Conservation (phyloP, 306 rosid genomes). For the Sechiopsis laciniata region DNA sequence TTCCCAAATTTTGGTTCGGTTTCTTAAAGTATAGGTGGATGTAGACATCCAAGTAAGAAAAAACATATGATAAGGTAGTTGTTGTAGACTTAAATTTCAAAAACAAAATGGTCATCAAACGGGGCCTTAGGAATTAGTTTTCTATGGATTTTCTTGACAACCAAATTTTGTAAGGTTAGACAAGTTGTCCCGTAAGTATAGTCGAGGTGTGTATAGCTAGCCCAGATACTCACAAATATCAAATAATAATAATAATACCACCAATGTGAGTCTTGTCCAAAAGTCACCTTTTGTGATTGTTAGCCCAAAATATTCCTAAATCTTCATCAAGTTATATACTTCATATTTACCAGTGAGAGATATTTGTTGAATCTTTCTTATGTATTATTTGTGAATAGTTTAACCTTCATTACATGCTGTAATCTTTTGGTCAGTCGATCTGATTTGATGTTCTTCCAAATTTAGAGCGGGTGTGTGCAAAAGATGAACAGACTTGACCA, state of each 20-base stretch:
- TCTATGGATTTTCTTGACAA: too few relatives aligned
- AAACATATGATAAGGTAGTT: too few relatives aligned
- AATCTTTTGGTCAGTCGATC: background rate
- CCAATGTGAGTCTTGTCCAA: background rate
- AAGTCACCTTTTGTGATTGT: background rate
- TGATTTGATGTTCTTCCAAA: constrained; percentile 14
- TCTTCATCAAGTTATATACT: background rate
- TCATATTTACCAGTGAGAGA: background rate
- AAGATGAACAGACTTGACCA: constrained; percentile 39
- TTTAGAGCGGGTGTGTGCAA: constrained; percentile 78
- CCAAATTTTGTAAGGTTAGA: too few relatives aligned
- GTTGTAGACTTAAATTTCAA: too few relatives aligned
- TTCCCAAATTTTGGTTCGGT: too few relatives aligned
- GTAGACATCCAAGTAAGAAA: too few relatives aligned
- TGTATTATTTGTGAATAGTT: background rate
- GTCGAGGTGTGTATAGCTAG: too few relatives aligned
- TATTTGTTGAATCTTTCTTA: background rate
- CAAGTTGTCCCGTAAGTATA: too few relatives aligned
- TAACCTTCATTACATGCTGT: background rate
- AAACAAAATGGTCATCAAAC: too few relatives aligned
- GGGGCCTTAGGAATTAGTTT: too few relatives aligned
- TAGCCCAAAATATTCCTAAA: background rate
- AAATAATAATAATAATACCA: background rate
- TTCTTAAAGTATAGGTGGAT: too few relatives aligned
- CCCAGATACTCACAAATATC: too few relatives aligned